A percentile compares a stretch with the other conserved stretches of the same genome.
These are phyloP conservation scores for Lasiosphaeria miniovina DNA, from an alignment of 495 filamentous ascomycete species.

Conservation along the genomic window DNA sequence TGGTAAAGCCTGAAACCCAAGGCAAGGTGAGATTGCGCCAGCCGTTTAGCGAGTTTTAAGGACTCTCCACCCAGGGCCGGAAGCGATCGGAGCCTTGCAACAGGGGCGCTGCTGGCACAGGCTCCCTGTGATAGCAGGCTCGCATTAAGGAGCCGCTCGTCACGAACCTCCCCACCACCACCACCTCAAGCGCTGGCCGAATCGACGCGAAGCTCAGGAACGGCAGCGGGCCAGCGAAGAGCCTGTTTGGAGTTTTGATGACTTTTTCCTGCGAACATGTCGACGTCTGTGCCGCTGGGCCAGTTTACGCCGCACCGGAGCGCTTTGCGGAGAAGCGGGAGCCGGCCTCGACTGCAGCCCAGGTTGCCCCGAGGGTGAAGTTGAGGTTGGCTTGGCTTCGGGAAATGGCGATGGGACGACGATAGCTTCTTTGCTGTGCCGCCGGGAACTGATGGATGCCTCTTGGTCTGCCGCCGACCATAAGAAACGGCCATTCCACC, in stretches of 20 bases:
- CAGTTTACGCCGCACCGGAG: background rate
- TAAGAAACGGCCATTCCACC: slow-evolving; percentile 1
- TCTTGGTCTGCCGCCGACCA: slow-evolving; percentile 12
- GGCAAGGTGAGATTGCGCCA: slow-evolving; percentile 36
- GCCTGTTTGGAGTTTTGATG: slow-evolving; percentile 19
- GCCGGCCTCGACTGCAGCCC: too few species aligned
- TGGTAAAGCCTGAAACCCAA: slow-evolving; percentile 36
- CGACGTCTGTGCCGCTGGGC: background rate
- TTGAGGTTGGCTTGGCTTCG: background rate
- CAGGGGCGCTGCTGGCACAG: slow-evolving; percentile 25
- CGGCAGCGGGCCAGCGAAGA: slow-evolving; percentile 7
- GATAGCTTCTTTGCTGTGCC: background rate
- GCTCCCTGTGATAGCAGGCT: slow-evolving; percentile 16
- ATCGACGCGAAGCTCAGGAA: slow-evolving; percentile 1
- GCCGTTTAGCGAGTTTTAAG: slow-evolving; percentile 40
- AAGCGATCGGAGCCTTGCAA: slow-evolving; percentile 30
- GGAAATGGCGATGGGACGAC: slow-evolving; percentile 2
- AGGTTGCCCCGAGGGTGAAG: background rate
- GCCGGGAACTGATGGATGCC: background rate
- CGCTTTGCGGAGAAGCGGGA: background rate
- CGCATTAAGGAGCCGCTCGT: slow-evolving; percentile 19
- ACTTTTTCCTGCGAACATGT: slow-evolving; percentile 10
- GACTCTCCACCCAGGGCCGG: slow-evolving; percentile 30
- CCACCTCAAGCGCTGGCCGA: background rate
- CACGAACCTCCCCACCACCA: background rate